Percentiles rank a stretch among this genome's conserved stretches.
Evolutionary conservation across 2,329 filamentous ascomycete species (phyloP).

Genomic region (Trichoderma koningii): DNA sequence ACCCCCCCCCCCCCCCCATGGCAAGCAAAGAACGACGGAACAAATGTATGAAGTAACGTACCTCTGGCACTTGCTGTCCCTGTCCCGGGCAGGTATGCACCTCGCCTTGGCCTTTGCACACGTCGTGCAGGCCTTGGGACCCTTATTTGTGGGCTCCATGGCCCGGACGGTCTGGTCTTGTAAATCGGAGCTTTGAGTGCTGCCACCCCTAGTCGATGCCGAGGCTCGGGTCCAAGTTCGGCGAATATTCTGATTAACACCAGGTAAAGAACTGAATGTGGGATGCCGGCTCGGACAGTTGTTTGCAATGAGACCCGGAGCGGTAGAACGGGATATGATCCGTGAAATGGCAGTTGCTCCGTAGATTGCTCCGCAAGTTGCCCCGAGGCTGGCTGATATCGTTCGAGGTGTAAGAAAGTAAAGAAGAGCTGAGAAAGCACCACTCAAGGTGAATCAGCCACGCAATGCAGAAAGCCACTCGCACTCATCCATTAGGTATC

Average conservation of each 20-base stretch:
- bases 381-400: background rate
- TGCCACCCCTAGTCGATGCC: background rate
- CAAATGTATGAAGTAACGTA: constrained; percentile 34
- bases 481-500: background rate
- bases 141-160: constrained; percentile 42
- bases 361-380: background rate
- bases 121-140: constrained; percentile 52
- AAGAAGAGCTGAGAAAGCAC: too few species aligned
- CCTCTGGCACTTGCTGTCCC: constrained; percentile 51
- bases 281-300: background rate
- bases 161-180: background rate
- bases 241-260: background rate
- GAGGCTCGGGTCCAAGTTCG: background rate
- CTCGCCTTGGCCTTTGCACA: constrained; percentile 56
- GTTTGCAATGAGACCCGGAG: constrained; percentile 10
- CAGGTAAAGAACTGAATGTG: background rate
- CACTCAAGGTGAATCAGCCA: too few species aligned
- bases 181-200: background rate
- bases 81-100: constrained; percentile 48
- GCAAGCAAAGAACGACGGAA: background rate
- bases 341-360: background rate
- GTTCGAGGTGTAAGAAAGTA: background rate
- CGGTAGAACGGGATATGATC: background rate
- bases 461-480: background rate
- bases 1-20: background rate